Evolutionary conservation across 2,329 filamentous ascomycete genomes (phyloP).

Genomic region (Drechslerella dactyloides): DNA sequence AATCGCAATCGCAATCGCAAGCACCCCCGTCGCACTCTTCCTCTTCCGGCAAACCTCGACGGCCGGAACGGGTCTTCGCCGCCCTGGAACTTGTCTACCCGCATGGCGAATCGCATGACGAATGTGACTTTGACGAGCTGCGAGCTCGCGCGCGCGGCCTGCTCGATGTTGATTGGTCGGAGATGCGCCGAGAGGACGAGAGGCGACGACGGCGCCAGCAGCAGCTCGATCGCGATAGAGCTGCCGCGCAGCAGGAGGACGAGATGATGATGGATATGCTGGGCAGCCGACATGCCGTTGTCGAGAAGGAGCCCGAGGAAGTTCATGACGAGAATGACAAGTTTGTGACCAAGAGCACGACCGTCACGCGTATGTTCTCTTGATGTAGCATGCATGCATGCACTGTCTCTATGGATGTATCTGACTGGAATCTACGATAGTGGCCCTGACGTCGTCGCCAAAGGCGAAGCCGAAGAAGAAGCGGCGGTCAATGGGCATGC

Average conservation of each 20-base stretch:
- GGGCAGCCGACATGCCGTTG: conserved; percentile 33
- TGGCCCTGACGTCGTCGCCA: conserved; percentile 37
- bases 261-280: conserved; percentile 47
- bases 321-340: conserved; percentile 58
- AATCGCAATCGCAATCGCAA: conserved; percentile 70
- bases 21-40: no score
- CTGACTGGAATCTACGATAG: not conserved
- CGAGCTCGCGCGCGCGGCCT: conserved; percentile 77
- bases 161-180: conserved; percentile 65
- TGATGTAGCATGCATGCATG: conserved; percentile 42
- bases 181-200: conserved; percentile 56
- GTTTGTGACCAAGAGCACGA: conserved; percentile 43
- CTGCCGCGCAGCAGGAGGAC: conserved; percentile 28
- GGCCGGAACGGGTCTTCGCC: conserved; percentile 65
- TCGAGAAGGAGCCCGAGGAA: conserved; percentile 34
- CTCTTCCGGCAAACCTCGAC: conserved; percentile 68
- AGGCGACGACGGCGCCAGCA: conserved; percentile 26
- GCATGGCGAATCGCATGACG: conserved; percentile 42
- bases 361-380: conserved; percentile 24
- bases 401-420: no score
- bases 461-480: conserved; percentile 76
- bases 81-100: conserved; percentile 32
- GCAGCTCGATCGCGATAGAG: conserved; percentile 36
- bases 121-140: conserved; percentile 77
- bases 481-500: conserved; percentile 58